phyloP scores from a whole-genome alignment of 202 grass and related monocot species.

The Bolboschoenoplectus hybrid region DNA sequence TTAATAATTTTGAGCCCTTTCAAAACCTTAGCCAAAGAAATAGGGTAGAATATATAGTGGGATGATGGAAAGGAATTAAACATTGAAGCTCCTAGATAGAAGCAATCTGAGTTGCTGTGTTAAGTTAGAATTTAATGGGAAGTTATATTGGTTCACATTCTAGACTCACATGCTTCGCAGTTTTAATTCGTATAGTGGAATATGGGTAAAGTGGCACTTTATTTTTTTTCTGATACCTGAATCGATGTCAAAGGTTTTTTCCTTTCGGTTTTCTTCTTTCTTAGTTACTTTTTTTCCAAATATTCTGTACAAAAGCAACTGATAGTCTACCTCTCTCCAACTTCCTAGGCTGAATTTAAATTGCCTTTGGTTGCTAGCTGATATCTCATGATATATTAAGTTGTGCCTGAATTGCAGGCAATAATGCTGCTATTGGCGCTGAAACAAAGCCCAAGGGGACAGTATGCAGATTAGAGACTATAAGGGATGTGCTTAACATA shows the following conservation, averaged over 20 bases:
- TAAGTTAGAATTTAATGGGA: not conserved
- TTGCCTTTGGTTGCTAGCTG: not conserved
- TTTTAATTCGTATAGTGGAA: not conserved
- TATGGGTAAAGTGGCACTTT: not conserved
- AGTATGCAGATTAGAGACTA: constrained; percentile 80
- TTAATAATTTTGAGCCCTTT: not conserved
- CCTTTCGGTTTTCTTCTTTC: not conserved
- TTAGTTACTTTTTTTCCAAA: not conserved
- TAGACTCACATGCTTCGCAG: not conserved
- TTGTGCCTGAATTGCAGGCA: constrained; percentile 54
- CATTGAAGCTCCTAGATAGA: not conserved
- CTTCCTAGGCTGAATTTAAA: not conserved
- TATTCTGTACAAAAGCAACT: not conserved
- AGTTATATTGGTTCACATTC: not conserved
- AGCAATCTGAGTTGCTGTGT: not conserved
- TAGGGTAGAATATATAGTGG: not conserved
- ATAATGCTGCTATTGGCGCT: constrained; percentile 54
- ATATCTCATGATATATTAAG: constrained; percentile 36
- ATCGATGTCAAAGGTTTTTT: not conserved
- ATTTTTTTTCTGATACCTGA: not conserved
- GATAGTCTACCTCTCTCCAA: not conserved
- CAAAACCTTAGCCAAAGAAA: not conserved
- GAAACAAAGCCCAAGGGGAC: constrained; percentile 59
- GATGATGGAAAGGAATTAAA: not conserved
- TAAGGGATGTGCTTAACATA: constrained; percentile 83